Conservation (phyloP, 129 eudicot genomes). For the Daucus carota region DH1_v3.0 NC_030388.2:32244001-32244500, state of each 20-base stretch:
- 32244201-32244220: constrained; percentile 44
- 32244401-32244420: too few species aligned
- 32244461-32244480: too few species aligned
- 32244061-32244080: constrained; percentile 41
- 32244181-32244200: constrained; percentile 6
- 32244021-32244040: not conserved
- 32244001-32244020: not conserved
- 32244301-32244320: constrained; percentile 18
- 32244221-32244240: constrained; percentile 39
- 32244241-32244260: not conserved
- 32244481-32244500: constrained; percentile 17
- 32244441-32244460: constrained; percentile 37
- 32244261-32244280: constrained; percentile 36
- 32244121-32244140: constrained; percentile 23
- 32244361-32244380: too few species aligned
- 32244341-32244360: not conserved
- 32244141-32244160: constrained; percentile 12
- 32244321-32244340: constrained; percentile 5
- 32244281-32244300: too few species aligned
- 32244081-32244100: constrained; percentile 71
- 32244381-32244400: too few species aligned
- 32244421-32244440: constrained; percentile 82
- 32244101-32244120: constrained; percentile 57
- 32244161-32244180: constrained; percentile 35
- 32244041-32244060: constrained; percentile 46